Conservation (phyloP, 345 rosid genomes). For the Salix arbutifolia region DNA sequence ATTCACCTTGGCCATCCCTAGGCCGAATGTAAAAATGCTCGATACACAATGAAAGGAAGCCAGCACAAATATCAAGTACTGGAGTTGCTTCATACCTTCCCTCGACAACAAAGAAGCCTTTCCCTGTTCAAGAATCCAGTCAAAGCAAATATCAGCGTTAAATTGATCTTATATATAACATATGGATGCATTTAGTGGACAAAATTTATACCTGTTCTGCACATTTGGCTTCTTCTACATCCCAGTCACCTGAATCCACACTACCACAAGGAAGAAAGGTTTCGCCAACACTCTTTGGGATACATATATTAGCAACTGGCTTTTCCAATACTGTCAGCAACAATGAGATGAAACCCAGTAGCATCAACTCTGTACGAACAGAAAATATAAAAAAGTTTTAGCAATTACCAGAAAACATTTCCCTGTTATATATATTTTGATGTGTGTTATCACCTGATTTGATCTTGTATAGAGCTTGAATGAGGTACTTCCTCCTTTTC, state of each 20-base stretch:
- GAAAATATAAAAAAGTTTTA: background rate
- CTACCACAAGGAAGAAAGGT: slow-evolving; percentile 49
- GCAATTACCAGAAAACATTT: background rate
- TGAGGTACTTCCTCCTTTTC: slow-evolving; percentile 52
- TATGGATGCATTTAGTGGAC: background rate
- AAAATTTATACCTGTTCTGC: slow-evolving; percentile 27
- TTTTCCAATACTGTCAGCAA: slow-evolving; percentile 52
- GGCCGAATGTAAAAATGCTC: slow-evolving; percentile 42
- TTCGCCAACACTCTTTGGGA: slow-evolving; percentile 35
- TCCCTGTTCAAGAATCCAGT: slow-evolving; percentile 34
- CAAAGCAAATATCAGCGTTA: background rate
- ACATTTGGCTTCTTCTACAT: slow-evolving; percentile 46
- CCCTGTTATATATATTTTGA: background rate
- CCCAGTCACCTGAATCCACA: slow-evolving; percentile 11
- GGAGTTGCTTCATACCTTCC: slow-evolving; percentile 45
- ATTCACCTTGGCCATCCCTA: slow-evolving; percentile 67
- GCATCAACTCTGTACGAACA: slow-evolving; percentile 49
- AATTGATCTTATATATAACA: background rate
- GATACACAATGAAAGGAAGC: slow-evolving; percentile 54
- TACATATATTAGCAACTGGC: slow-evolving; percentile 56
- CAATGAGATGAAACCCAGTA: slow-evolving; percentile 76
- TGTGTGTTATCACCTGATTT: slow-evolving; percentile 50
- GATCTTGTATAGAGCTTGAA: slow-evolving; percentile 73
- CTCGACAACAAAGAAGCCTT: slow-evolving; percentile 47
- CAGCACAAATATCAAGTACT: slow-evolving; percentile 45